phyloP scores from a whole-genome alignment of 352 stramenopile species.

The Globisporangium recalcitrans region DNA sequence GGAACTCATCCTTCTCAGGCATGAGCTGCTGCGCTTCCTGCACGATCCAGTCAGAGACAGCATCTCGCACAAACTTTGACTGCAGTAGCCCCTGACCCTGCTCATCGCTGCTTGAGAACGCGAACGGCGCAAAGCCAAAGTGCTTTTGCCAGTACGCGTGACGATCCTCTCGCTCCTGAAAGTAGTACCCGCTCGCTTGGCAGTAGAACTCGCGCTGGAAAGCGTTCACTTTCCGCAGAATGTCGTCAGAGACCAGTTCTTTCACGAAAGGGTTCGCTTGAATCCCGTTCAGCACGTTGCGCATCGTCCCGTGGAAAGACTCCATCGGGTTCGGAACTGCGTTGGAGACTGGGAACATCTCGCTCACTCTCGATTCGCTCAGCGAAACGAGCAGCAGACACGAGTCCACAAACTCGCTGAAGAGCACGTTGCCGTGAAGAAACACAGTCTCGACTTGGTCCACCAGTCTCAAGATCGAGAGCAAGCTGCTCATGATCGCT shows the following conservation, averaged over 20 bases:
- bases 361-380: slow-evolving; percentile 31
- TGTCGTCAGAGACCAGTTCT: slow-evolving; percentile 51
- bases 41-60: slow-evolving; percentile 47
- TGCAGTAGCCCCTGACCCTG: slow-evolving; percentile 18
- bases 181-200: slow-evolving; percentile 71
- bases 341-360: slow-evolving; percentile 43
- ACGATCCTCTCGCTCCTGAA: slow-evolving; percentile 36
- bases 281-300: slow-evolving; percentile 65
- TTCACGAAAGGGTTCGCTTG: slow-evolving; percentile 63
- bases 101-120: slow-evolving; percentile 5
- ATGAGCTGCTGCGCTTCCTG: slow-evolving; percentile 51
- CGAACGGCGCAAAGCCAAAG: slow-evolving; percentile 53
- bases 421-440: slow-evolving; percentile 53
- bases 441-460: slow-evolving; percentile 77
- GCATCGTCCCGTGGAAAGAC: slow-evolving; percentile 68
- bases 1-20: slow-evolving; percentile 56
- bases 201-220: slow-evolving; percentile 70
- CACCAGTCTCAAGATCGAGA: slow-evolving; percentile 59
- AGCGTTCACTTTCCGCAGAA: slow-evolving; percentile 46
- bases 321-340: slow-evolving; percentile 66
- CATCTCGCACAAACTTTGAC: slow-evolving; percentile 36
- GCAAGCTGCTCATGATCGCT: slow-evolving; percentile 52
- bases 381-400: slow-evolving; percentile 49
- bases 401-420: slow-evolving; percentile 52
- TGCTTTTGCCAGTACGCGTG: slow-evolving; percentile 57